These are phyloP conservation scores for Cymodocea nodosa DNA, from an alignment of 116 monocot genomes.

Conservation along the genomic window DNA sequence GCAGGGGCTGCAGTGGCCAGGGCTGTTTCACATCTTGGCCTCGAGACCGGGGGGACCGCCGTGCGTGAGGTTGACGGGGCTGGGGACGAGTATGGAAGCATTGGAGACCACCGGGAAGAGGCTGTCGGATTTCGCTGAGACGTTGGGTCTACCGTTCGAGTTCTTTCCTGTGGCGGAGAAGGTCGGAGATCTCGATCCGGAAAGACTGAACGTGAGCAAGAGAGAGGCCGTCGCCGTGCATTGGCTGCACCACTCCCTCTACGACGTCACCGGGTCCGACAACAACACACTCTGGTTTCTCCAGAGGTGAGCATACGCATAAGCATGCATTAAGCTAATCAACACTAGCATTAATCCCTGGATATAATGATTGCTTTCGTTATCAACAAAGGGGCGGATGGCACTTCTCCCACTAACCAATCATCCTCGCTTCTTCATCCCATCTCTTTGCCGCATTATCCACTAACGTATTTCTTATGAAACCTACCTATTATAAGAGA, in stretches of 20 bases:
- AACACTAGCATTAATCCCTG: no score
- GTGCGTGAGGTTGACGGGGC: slow-evolving; percentile 62
- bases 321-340: no score
- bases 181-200: slow-evolving; percentile 74
- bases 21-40: slow-evolving; percentile 82
- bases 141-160: slow-evolving; percentile 82
- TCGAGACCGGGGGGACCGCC: slow-evolving; percentile 86
- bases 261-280: slow-evolving; percentile 95
- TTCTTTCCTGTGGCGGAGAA: slow-evolving; percentile 74
- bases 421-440: background rate
- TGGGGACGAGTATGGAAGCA: slow-evolving; percentile 78
- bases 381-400: no score
- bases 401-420: no score
- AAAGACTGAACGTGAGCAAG: slow-evolving; percentile 54
- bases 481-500: no score
- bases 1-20: slow-evolving; percentile 99
- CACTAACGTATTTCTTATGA: no score
- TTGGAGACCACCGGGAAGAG: slow-evolving; percentile 91
- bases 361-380: no score
- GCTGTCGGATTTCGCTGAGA: slow-evolving; percentile 86
- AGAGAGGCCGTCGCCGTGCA: slow-evolving; percentile 91
- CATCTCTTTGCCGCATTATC: background rate
- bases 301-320: slow-evolving; percentile 40
- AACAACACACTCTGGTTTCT: slow-evolving; percentile 89
- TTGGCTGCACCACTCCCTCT: slow-evolving; percentile 94